phyloP scores from a whole-genome alignment of 768 basidiomycete genomes.

The Leccinum disarticulatum region DNA sequence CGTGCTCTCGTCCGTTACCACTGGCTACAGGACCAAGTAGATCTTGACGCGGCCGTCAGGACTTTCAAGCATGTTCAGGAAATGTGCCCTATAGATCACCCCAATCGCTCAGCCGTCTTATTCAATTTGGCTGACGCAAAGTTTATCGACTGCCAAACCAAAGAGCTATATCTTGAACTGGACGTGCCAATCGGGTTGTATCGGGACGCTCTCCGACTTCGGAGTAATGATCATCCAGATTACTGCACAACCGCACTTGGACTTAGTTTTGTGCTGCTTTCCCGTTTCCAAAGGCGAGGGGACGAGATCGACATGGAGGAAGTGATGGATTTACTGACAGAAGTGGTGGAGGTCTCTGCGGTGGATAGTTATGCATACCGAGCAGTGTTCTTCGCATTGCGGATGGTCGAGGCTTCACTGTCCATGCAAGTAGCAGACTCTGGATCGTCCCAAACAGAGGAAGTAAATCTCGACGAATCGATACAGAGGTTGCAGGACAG shows the following conservation, averaged over 20 bases:
- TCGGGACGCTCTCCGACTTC: not conserved
- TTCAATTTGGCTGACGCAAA: not conserved
- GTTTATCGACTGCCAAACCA: not conserved
- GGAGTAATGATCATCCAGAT: not conserved
- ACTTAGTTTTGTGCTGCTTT: not conserved
- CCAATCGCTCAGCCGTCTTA: not conserved
- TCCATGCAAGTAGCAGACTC: not conserved
- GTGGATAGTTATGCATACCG: not conserved
- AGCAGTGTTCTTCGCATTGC: not conserved
- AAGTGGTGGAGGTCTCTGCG: not conserved
- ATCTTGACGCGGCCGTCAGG: not conserved
- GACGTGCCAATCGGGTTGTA: not conserved
- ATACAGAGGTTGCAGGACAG: not conserved
- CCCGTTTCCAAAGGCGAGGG: not conserved
- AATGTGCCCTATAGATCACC: not conserved
- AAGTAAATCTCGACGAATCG: not conserved
- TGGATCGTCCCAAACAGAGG: not conserved
- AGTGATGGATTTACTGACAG: not conserved
- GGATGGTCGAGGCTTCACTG: not conserved
- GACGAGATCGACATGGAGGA: not conserved
- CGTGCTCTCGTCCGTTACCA: not conserved
- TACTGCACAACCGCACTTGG: not conserved
- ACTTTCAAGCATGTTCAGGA: not conserved
- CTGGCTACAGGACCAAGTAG: not conserved
- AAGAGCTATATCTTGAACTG: not conserved